Conservation (phyloP, 2,329 filamentous ascomycete genomes). For the Venturia pyrina region DNA sequence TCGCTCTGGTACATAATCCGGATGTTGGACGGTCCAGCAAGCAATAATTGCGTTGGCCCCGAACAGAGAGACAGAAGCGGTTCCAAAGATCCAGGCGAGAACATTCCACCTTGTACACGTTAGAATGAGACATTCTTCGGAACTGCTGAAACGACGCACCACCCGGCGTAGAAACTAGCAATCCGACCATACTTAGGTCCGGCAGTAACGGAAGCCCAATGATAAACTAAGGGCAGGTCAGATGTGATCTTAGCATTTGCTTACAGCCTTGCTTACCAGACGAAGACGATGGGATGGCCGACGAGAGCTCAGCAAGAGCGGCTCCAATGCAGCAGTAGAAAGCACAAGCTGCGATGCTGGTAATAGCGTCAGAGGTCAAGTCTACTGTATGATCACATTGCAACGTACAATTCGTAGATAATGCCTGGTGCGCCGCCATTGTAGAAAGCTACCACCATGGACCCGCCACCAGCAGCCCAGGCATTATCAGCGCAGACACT, state of each 20-base stretch:
- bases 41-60: conserved; percentile 36
- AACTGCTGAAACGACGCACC: background rate
- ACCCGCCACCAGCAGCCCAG: conserved; percentile 35
- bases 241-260: conserved; percentile 29
- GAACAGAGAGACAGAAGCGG: conserved; percentile 26
- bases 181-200: background rate
- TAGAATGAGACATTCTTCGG: background rate
- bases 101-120: background rate
- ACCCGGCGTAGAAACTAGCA: conserved; percentile 10
- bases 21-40: conserved; percentile 40
- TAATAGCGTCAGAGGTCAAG: conserved; percentile 35
- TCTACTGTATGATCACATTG: conserved; percentile 13
- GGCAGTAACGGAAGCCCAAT: background rate
- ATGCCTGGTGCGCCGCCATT: background rate
- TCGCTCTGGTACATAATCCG: conserved; percentile 33
- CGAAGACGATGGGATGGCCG: conserved; percentile 35
- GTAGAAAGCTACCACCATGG: background rate
- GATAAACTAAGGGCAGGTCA: conserved; percentile 22
- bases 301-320: conserved; percentile 29
- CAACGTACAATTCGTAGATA: background rate
- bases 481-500: conserved; percentile 31
- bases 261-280: conserved; percentile 38
- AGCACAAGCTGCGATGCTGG: conserved; percentile 20
- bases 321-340: conserved; percentile 5
- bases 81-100: conserved; percentile 36